Conservation (phyloP, 352 stramenopile species). For the Pythium pectinolyticum region DNA sequence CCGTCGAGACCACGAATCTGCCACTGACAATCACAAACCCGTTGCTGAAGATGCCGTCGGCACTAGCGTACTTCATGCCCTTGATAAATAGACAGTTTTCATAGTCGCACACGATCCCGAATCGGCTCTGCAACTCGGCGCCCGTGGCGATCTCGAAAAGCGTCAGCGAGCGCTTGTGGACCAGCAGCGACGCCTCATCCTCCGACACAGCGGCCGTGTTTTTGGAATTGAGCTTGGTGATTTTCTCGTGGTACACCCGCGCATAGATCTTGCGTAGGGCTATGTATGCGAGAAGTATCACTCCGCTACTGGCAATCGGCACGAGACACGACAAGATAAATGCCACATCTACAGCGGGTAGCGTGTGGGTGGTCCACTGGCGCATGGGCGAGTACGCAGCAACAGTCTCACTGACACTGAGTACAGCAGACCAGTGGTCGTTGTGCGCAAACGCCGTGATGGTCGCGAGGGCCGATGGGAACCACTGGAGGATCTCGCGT, state of each 20-base stretch:
- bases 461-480: constrained; percentile 12
- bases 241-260: not conserved
- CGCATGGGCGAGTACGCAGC: constrained; percentile 25
- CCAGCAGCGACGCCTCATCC: not conserved
- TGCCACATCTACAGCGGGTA: not conserved
- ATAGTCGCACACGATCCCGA: constrained; percentile 37
- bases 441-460: constrained; percentile 13
- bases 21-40: constrained; percentile 55
- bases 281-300: constrained; percentile 2
- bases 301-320: not conserved
- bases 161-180: constrained; percentile 2
- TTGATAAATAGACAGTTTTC: constrained; percentile 45
- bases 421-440: not conserved
- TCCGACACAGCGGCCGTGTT: not conserved
- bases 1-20: constrained; percentile 49
- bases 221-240: not conserved
- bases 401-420: constrained; percentile 3
- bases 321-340: not conserved
- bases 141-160: constrained; percentile 19
- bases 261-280: constrained; percentile 24
- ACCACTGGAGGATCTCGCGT: not conserved
- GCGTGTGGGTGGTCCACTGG: constrained; percentile 20
- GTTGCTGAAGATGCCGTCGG: constrained; percentile 60
- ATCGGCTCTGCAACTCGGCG: constrained; percentile 14
- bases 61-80: constrained; percentile 32